Evolutionary conservation across 2,329 filamentous ascomycete species (phyloP).

Genomic region (Amylocarpus encephaloides): DNA sequence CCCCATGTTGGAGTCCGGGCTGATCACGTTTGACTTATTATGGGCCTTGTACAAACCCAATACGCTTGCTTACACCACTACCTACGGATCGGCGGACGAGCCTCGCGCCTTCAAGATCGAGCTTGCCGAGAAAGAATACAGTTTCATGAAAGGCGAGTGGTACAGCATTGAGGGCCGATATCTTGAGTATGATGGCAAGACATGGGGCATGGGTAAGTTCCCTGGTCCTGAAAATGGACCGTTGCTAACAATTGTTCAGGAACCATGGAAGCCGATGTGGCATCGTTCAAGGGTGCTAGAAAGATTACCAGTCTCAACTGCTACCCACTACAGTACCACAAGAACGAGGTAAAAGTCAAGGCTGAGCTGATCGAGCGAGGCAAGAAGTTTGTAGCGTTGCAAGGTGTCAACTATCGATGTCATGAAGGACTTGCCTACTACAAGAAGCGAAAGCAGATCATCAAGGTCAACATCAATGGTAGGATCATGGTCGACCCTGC

Average conservation of each 20-base stretch:
- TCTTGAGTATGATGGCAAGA: constrained; percentile 83
- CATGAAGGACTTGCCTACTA: constrained; percentile 80
- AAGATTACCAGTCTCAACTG: constrained; percentile 74
- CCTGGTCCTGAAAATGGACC: not conserved
- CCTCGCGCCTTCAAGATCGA: constrained; percentile 80
- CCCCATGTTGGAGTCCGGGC: constrained; percentile 71
- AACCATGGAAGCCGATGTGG: constrained; percentile 61
- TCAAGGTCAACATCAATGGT: constrained; percentile 80
- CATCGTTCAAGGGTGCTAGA: constrained; percentile 70
- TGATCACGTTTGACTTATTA: constrained; percentile 81
- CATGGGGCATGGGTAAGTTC: constrained; percentile 62
- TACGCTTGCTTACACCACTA: constrained; percentile 69
- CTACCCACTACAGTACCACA: constrained; percentile 77
- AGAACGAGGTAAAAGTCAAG: constrained; percentile 58
- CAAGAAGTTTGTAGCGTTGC: constrained; percentile 75
- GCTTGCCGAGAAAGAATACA: constrained; percentile 61
- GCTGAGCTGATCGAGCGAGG: constrained; percentile 69
- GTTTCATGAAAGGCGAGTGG: constrained; percentile 65
- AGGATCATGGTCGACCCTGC: constrained; percentile 83
- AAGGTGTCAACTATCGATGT: constrained; percentile 75
- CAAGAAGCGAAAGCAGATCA: constrained; percentile 68
- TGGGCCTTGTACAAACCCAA: constrained; percentile 90
- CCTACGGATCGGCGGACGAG: constrained; percentile 70
- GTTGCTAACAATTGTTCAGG: constrained; percentile 18
- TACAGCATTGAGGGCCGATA: constrained; percentile 74